phyloP scores from a whole-genome alignment of 83 land plant species.

The Picea engelmannii region DNA sequence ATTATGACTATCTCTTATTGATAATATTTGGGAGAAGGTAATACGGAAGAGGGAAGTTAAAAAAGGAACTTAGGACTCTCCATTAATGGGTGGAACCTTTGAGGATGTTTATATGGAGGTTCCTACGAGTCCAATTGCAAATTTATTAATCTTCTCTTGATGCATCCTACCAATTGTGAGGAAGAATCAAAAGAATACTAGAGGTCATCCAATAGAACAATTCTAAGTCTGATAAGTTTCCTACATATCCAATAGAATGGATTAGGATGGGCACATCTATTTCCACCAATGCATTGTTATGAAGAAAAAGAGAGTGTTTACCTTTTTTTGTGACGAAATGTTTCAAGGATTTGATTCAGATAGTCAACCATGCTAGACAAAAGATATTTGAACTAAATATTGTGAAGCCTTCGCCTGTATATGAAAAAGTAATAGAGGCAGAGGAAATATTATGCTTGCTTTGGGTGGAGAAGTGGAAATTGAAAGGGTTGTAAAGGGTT shows the following conservation, averaged over 20 bases:
- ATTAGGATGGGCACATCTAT: constrained; percentile 99
- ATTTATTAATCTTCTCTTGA: constrained; percentile 87
- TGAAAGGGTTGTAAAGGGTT: constrained; percentile 45
- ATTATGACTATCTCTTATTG: no score
- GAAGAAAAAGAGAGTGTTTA: constrained; percentile 90
- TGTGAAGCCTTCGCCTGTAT: constrained; percentile 78
- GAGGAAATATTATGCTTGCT: constrained; percentile 88
- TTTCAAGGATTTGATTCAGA: constrained; percentile 80
- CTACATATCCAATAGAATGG: constrained; percentile 94
- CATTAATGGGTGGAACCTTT: no score
- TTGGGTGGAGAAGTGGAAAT: constrained; percentile 16
- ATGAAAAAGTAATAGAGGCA: constrained; percentile 92
- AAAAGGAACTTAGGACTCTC: no score
- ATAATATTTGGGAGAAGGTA: no score
- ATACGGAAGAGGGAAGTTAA: no score
- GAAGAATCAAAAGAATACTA: constrained; percentile 94
- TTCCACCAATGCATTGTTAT: constrained; percentile 95
- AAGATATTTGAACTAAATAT: constrained; percentile 92
- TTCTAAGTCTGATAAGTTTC: constrained; percentile 74
- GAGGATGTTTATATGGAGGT: no score
- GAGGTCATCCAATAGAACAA: constrained; percentile 73
- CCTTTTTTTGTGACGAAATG: constrained; percentile 92
- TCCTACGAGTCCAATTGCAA: constrained; percentile 13
- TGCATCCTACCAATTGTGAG: constrained; percentile 93
- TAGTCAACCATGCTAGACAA: constrained; percentile 97